Conservation (phyloP, 257 asterid genomes). For the Solanum chilense region DNA sequence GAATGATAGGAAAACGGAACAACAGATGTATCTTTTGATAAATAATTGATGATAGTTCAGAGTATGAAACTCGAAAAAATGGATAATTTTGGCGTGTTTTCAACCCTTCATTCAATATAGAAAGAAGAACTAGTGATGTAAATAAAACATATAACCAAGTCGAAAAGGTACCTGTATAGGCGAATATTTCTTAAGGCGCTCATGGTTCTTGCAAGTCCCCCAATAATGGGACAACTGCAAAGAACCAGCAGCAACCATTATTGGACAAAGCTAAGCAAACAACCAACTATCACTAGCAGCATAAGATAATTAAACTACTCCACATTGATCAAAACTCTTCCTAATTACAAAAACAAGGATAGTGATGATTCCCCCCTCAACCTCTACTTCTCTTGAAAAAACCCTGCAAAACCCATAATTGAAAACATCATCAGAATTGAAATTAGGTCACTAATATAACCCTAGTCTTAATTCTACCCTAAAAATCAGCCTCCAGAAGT, state of each 20-base stretch:
- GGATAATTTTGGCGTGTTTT: neutral
- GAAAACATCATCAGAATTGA: neutral
- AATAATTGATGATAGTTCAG: neutral
- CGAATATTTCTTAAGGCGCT: conserved; percentile 16
- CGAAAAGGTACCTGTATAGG: neutral
- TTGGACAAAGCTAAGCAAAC: conserved; percentile 2
- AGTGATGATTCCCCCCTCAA: conserved; percentile 15
- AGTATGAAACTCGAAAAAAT: neutral
- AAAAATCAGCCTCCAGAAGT: neutral
- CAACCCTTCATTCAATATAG: neutral
- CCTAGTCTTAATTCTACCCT: neutral
- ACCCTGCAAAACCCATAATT: neutral
- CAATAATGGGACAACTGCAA: conserved; percentile 55
- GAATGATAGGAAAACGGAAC: neutral
- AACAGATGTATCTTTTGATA: neutral
- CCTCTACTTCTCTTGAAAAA: neutral
- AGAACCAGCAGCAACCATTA: conserved; percentile 56
- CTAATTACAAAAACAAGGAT: neutral
- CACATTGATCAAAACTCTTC: neutral
- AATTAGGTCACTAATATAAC: neutral
- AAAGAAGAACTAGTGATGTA: neutral
- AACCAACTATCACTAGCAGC: neutral
- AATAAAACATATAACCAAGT: conserved; percentile 17
- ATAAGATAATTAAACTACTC: neutral
- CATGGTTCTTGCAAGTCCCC: conserved; percentile 52